These are phyloP conservation scores for Spizellomyces punctatus DNA, from an alignment of 192 early-diverging fungal genomes.

Conservation along the genomic window DNA sequence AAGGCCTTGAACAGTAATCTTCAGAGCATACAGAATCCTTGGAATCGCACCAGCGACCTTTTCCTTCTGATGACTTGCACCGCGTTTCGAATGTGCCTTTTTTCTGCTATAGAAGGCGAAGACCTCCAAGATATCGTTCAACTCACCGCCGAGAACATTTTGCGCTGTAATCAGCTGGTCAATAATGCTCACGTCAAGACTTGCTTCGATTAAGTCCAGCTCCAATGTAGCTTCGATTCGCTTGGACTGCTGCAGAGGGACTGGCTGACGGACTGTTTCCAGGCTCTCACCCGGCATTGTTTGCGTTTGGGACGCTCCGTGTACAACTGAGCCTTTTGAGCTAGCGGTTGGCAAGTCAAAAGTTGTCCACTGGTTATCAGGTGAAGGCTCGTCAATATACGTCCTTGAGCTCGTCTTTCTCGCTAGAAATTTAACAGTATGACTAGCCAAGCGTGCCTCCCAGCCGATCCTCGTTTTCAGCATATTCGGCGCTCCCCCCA, in stretches of 20 bases:
- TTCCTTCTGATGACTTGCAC: not conserved
- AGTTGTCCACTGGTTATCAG: conserved; percentile 38
- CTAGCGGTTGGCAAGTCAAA: conserved; percentile 60
- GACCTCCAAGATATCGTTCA: conserved; percentile 74
- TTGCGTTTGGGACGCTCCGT: not conserved
- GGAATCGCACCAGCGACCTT: not conserved
- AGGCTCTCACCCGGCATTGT: not conserved
- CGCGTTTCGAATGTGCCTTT: not conserved
- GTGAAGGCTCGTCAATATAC: conserved; percentile 12
- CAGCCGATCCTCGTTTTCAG: conserved; percentile 39
- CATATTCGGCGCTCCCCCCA: conserved; percentile 16
- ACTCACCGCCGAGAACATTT: conserved; percentile 70
- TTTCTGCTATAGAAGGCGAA: conserved; percentile 54
- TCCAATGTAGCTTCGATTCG: conserved; percentile 25
- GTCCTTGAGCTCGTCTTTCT: conserved; percentile 20
- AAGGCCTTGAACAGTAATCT: conserved; percentile 63
- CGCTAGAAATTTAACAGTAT: conserved; percentile 56
- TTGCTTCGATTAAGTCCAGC: conserved; percentile 30
- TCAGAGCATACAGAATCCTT: conserved; percentile 55
- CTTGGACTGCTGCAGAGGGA: conserved; percentile 4
- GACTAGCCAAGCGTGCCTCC: conserved; percentile 51
- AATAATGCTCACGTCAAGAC: conserved; percentile 64
- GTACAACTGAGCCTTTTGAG: conserved; percentile 13
- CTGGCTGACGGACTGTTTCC: not conserved
- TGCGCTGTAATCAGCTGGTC: conserved; percentile 82